A percentile compares a stretch with the other conserved stretches of the same genome.
Conservation (phyloP, 306 rosid genomes). For the Cotoneaster glaucophyllus region DNA sequence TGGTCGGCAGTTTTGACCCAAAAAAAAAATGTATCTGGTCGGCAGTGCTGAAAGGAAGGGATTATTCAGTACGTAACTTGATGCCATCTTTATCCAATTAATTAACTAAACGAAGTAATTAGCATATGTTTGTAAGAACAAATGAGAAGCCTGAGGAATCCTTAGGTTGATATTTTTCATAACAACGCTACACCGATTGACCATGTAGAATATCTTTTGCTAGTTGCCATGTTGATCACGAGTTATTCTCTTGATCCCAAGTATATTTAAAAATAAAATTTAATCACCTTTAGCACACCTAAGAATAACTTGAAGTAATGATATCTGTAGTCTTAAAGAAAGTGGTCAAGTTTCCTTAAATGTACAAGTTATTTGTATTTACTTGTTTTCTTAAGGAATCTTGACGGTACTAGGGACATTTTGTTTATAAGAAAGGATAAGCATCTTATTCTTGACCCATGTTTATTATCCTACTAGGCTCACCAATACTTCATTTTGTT, state of each 20-base stretch:
- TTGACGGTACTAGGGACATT: too few species aligned
- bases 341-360: neutral
- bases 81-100: neutral
- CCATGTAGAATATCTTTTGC: neutral
- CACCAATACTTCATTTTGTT: neutral
- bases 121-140: neutral
- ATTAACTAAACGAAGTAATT: neutral
- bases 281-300: neutral
- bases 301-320: neutral
- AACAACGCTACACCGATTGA: neutral
- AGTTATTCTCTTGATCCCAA: too few species aligned
- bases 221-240: neutral
- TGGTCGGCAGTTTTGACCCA: too few species aligned
- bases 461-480: neutral
- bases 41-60: neutral
- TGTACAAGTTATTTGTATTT: neutral
- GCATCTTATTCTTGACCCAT: too few species aligned
- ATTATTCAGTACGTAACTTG: neutral
- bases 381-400: neutral
- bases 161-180: neutral
- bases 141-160: constrained; percentile 2
- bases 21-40: neutral
- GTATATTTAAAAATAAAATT: too few species aligned
- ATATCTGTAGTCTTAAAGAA: neutral
- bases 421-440: too few species aligned